Evolutionary conservation across 768 basidiomycete species (phyloP), one percentile per base, ranked within the genome.

Genomic region (Arthromyces matolae): DNA sequence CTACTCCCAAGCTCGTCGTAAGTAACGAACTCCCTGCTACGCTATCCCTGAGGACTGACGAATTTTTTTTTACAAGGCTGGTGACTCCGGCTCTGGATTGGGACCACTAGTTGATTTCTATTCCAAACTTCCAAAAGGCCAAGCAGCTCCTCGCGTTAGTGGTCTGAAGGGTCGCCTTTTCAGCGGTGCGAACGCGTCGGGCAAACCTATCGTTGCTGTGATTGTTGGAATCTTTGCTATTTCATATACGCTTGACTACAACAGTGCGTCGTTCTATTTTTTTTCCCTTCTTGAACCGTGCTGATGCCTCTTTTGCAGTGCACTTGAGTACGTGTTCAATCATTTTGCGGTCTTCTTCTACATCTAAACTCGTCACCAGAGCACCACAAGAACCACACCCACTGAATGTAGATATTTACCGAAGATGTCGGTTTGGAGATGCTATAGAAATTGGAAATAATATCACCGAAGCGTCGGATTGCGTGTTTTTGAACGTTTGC

Each of bases 41-140:
- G 13, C 3, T 4, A 38, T 19, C n/a, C 25, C 6, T 13, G 47
- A 45, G 27, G 37, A 18, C 22, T 24, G 13, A 34, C 41, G 28
- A 42, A 53, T 51, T 46, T 60, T 41, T 49, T 57, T 49, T 43
- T 51, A 27, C 49, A 60, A 93, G 92, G 83, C 89, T 45, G 81
- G 89, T 43, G 88, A 85, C 46, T 81, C 87, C 45, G 90, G 91
- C 35, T 81, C 81, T 35, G 83, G 89, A 53, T 86, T 95, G 44
- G 74, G 78, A 49, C 83, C 84, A 25, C 86, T 97, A 63, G 92
- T 96, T 54, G 83, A 91, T 57, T 97, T 96, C 71, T 98, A 98
- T 77, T 93, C 89, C 51, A 94, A 92, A 70, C 81, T 98, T 41
- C 95, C 93, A 55, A 97, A 97, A 67, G 94, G 94, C 37, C 73